Evolutionary conservation across 768 basidiomycete genomes (phyloP).

Genomic region (Tulasnella calospora): DNA sequence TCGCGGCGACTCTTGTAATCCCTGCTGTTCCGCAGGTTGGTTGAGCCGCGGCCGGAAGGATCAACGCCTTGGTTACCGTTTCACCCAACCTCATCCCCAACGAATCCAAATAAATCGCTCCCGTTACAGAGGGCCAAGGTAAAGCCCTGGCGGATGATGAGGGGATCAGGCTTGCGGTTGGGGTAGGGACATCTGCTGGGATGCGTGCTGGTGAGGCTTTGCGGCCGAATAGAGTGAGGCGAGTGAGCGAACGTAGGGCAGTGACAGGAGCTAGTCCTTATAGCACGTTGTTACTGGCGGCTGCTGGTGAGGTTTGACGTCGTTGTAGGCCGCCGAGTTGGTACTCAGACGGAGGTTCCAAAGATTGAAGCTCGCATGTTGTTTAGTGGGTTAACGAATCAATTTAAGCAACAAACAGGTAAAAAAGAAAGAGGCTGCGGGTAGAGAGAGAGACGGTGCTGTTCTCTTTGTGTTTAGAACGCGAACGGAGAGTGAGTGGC

Average conservation of each 20-base stretch:
- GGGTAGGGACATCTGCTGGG: conserved; percentile 50
- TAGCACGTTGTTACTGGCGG: neutral
- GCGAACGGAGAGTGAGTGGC: neutral
- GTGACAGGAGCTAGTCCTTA: neutral
- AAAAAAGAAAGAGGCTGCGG: neutral
- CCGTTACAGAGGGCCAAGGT: neutral
- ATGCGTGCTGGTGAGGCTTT: conserved; percentile 31
- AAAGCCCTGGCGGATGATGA: neutral
- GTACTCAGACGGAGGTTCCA: conserved; percentile 13
- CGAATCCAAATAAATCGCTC: conserved; percentile 74
- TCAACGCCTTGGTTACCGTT: conserved; percentile 70
- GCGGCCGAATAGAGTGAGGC: conserved; percentile 42
- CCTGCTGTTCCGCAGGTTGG: too few relatives aligned
- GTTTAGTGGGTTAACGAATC: neutral
- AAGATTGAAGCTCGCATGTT: conserved; percentile 24
- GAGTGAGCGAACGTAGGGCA: conserved; percentile 39
- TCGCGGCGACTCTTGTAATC: neutral
- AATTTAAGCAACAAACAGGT: too few relatives aligned
- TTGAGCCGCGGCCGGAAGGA: conserved; percentile 54
- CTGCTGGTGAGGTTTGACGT: conserved; percentile 19
- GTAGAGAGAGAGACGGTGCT: neutral
- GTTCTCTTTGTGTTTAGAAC: neutral
- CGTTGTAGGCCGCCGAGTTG: neutral
- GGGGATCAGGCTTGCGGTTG: neutral
- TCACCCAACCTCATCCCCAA: conserved; percentile 74